Percentiles rank a stretch among this genome's conserved stretches.
Evolutionary conservation across 148 eudicot species (phyloP).

Genomic region (Selenicereus undatus): DNA sequence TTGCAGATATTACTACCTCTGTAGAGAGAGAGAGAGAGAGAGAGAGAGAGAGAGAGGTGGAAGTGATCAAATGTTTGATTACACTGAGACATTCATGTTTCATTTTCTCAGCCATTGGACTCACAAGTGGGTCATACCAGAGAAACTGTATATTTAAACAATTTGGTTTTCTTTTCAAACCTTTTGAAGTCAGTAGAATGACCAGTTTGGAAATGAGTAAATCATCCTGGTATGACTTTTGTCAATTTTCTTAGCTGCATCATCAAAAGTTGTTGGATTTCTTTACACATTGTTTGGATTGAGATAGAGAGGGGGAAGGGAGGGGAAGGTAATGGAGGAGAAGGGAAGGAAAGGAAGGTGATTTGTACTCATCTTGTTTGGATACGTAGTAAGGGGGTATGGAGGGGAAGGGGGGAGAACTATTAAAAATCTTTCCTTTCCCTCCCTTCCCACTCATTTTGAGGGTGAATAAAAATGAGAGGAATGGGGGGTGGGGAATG

Average conservation of each 20-base stretch:
- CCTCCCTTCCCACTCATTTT: too few species aligned
- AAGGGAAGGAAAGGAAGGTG: too few species aligned
- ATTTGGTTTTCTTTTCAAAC: not conserved
- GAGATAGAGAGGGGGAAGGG: too few species aligned
- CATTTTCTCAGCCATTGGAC: not conserved
- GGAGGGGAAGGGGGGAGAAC: too few species aligned
- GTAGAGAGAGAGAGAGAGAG: not conserved
- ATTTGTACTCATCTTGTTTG: too few species aligned
- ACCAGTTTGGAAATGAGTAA: not conserved
- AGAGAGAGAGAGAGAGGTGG: not conserved
- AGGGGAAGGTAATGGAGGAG: too few species aligned
- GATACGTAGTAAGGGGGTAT: too few species aligned
- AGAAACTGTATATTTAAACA: not conserved
- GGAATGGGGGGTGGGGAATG: too few species aligned
- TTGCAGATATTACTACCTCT: not conserved
- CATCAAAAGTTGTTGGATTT: not conserved
- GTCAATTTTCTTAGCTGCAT: not conserved
- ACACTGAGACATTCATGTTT: not conserved
- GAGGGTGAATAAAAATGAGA: too few species aligned
- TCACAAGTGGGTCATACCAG: not conserved
- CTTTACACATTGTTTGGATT: too few species aligned
- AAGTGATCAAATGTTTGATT: not conserved
- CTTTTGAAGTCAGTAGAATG: not conserved
- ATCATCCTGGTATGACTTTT: not conserved
- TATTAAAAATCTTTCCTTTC: too few species aligned